These are phyloP conservation scores for Podila epigama DNA, from an alignment of 192 early-diverging fungal species.

Conservation along the genomic window DNA sequence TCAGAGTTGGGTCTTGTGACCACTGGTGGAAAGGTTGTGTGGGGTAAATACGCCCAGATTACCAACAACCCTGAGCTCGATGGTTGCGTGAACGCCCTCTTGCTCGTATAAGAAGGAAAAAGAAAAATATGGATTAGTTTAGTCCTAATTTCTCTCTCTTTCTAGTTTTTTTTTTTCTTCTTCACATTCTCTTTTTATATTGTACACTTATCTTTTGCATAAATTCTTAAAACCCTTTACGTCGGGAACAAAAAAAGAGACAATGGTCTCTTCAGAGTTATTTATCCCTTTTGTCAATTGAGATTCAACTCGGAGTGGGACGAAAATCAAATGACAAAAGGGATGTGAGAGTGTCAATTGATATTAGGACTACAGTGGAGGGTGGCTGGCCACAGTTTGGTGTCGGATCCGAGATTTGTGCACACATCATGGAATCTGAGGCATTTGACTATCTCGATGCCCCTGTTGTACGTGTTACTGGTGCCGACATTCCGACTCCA, in stretches of 20 bases:
- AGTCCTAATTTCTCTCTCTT: not conserved
- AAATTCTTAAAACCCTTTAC: too few species aligned
- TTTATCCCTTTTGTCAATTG: too few species aligned
- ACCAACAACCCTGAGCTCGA: conserved; percentile 99
- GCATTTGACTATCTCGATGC: conserved; percentile 97
- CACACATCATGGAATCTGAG: conserved; percentile 97
- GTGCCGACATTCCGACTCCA: conserved; percentile 98
- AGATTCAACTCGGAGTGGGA: too few species aligned
- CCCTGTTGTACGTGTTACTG: conserved; percentile 90
- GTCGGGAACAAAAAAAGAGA: too few species aligned
- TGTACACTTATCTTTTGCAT: too few species aligned
- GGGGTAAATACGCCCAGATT: conserved; percentile 95
- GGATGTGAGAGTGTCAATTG: too few species aligned
- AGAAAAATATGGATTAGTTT: not conserved
- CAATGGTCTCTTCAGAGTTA: too few species aligned
- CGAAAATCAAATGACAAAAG: too few species aligned
- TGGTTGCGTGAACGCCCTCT: conserved; percentile 93
- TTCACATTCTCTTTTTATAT: too few species aligned
- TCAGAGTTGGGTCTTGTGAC: conserved; percentile 97
- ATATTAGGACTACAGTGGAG: too few species aligned
- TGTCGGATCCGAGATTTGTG: conserved; percentile 94
- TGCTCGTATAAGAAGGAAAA: conserved; percentile 75
- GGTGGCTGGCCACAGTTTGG: conserved; percentile 95
- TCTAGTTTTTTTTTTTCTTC: not conserved
- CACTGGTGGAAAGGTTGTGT: conserved; percentile 96